Base-by-base conservation (phyloP, 2,329 filamentous ascomycete genomes). In the Talaromyces sp. region DNA sequence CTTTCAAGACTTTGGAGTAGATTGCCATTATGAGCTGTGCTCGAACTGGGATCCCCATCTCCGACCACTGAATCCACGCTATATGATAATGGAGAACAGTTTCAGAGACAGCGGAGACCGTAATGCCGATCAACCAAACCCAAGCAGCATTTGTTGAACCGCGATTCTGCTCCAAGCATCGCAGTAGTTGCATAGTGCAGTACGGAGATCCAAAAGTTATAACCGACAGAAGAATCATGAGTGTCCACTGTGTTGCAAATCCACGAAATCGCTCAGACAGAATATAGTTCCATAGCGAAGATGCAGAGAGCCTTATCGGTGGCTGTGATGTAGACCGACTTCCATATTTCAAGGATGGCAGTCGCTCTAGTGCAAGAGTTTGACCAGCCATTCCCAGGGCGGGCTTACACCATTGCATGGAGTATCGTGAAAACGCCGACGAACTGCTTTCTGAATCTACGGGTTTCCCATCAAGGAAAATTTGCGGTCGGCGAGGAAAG, bases 21-120 rank as follows among this genome's bases (percentile, higher is more conserved):
- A 44, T 32, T 14, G 41, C 41, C 41, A 44, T 44, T 7, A 44
- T 44, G 11, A 44, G 17, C 16, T 44, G 41, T 33, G 41, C 41
- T 6, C 41, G 41, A 19, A 44, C 3, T 3, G 41, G 41, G 4
- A 44, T 44, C 14, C 41, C 41, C 27, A 44, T 44, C 16, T 44
- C 41, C 5, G 41, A 44, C 41, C 41, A 44, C 10, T 44, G 41
- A 14, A 44, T 44, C 41, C 41, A 44, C 5, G 41, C 41, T 16
- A 44, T 32, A 13, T 44, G 41, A 17, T 44, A 33, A 33, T 44
- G 41, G 7, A 44, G 11, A 8, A 44, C 27, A 3, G 41, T 33
- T 14, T 44, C 41, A 2, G 20, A 13, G 19, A 33, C 2, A n/a
- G 41, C 29, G 6, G 27, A 44, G 9, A 22, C 27, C 29, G 41